A percentile compares a stretch with the other conserved stretches of the same genome.
Conservation (phyloP, 2,329 filamentous ascomycete species). For the Fonsecaea nubica region DNA sequence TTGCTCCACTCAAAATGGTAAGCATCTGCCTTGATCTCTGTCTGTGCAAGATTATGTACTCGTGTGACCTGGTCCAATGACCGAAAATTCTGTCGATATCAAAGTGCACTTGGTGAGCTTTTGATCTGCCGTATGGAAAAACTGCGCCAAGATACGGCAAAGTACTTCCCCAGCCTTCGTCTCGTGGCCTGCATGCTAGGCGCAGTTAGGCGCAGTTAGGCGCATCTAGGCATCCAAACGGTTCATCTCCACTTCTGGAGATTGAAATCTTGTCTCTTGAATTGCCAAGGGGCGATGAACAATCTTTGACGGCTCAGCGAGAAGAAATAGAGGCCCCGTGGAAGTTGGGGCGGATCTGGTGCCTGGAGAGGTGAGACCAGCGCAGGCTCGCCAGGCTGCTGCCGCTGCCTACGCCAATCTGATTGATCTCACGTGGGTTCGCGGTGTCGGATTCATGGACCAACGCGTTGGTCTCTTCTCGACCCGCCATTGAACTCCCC, state of each 20-base stretch:
- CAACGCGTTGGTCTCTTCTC: background rate
- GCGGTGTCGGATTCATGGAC: background rate
- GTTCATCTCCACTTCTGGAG: slow-evolving; percentile 3
- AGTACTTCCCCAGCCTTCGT: background rate
- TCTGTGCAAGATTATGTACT: background rate
- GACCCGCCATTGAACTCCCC: background rate
- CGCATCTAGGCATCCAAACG: background rate
- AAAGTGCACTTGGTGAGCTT: background rate
- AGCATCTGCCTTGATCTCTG: slow-evolving; percentile 15
- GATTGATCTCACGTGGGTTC: slow-evolving; percentile 3
- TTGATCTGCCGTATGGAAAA: background rate
- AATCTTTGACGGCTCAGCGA: background rate
- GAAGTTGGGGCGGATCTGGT: background rate
- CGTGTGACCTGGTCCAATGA: background rate
- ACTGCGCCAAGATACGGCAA: background rate
- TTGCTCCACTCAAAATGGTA: slow-evolving; percentile 13
- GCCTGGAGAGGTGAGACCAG: slow-evolving; percentile 16
- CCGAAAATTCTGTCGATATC: slow-evolving; percentile 14
- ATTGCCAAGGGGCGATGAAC: background rate
- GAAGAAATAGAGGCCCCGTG: background rate
- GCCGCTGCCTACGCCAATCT: slow-evolving; percentile 11
- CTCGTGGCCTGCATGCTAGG: background rate
- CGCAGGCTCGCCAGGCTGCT: slow-evolving; percentile 12
- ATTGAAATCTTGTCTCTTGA: background rate
- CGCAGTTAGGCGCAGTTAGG: slow-evolving; percentile 8